phyloP scores from a whole-genome alignment of 2,329 filamentous ascomycete species.

The Colletotrichum simmondsii region DNA sequence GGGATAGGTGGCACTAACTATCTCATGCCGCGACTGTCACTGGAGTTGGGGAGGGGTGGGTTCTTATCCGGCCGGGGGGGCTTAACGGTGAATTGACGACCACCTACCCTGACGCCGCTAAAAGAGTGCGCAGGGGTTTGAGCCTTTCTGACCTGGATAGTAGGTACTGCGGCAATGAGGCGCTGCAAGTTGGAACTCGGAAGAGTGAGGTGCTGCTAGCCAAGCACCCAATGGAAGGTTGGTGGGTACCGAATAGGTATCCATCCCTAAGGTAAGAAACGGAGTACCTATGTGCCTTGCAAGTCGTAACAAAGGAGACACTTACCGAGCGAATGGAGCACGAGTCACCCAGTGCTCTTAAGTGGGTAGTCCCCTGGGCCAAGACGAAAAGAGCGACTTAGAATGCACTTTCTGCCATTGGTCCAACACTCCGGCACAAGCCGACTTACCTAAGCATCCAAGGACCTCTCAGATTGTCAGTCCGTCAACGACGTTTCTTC shows the following conservation, averaged over 20 bases:
- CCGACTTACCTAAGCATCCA: constrained; percentile 26
- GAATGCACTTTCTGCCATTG: constrained; percentile 1
- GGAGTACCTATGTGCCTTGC: too few relatives aligned
- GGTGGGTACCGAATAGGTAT: too few relatives aligned
- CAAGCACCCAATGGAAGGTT: too few relatives aligned
- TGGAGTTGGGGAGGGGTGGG: background rate
- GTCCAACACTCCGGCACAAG: background rate
- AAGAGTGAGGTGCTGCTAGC: background rate
- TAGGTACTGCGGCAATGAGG: background rate
- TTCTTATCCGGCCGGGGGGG: background rate
- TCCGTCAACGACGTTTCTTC: constrained; percentile 8
- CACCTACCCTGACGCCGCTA: constrained; percentile 5
- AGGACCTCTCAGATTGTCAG: background rate
- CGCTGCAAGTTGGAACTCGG: too few relatives aligned
- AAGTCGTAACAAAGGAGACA: background rate
- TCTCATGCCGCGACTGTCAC: background rate
- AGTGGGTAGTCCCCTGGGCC: background rate
- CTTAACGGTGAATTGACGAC: background rate
- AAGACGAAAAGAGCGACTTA: background rate
- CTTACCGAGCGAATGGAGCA: background rate
- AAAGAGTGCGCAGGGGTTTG: background rate
- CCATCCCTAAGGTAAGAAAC: background rate
- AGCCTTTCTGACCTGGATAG: background rate
- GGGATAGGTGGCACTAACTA: constrained; percentile 1
- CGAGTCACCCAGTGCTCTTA: background rate